Evolutionary conservation across 2,329 filamentous ascomycete species (phyloP), one percentile per base, ranked within the genome.

Genomic region (Fonsecaea nubica): DNA sequence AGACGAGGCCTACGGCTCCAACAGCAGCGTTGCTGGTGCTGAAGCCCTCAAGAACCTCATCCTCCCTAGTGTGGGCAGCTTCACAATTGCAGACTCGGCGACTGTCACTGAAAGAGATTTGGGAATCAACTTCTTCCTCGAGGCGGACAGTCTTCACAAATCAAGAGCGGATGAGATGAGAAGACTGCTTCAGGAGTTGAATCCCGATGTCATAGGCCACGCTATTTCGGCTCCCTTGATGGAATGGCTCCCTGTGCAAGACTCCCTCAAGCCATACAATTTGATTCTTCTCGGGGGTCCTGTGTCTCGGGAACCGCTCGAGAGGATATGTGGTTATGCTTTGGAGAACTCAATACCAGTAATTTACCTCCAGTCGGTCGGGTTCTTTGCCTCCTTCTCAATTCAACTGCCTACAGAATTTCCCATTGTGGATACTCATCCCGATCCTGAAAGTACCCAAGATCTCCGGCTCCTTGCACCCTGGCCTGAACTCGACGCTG

Each of bases 11-110:
- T 50, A 54, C 33, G 72, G 72, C 9, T 74, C 72, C 13, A 72
- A 71, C 58, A 72, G 69, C 61, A 72, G 67, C 42, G 91, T 93
- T 1, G 91, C 93, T 38, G 95, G 93, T 13, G 86, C 96, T 12
- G 95, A 99, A 79, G 89, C 93, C 0, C 85, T 99, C 68, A 99
- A 99, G 84, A 99, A 99, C 76, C 87, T 99, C n/a, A 92, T 99
- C 2, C 82, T 99, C 8, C 95, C 95, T 64, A 92, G 93, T 3
- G 91, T 98, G 73, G 96, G 95, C 8, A 87, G 88, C 32, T 99
- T 97, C 77, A 96, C 92, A 0, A 96, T 99, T 68, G 90, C 91
- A 60, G 95, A 99, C 74, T 88, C 90, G 6, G 86, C 88, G 1
- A 78, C 85, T 2, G 93, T 99, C n/a, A 83, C 82, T 0, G 90